These are phyloP conservation scores for Leccinum sublutescens DNA, from an alignment of 768 basidiomycete species.

Conservation along the genomic window DNA sequence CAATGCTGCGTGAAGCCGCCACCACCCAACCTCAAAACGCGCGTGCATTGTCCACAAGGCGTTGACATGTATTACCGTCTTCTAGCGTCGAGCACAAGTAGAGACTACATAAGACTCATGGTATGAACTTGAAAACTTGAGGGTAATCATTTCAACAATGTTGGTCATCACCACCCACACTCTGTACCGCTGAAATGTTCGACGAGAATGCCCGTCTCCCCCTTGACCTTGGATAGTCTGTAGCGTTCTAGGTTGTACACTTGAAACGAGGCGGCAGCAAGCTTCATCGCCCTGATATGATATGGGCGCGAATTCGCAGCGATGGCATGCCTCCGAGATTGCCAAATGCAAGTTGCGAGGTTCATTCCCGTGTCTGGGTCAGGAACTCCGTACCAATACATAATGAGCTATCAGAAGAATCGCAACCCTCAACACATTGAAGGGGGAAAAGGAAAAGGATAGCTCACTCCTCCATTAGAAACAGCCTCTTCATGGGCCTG, in stretches of 20 bases:
- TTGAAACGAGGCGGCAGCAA: slow-evolving; percentile 77
- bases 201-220: slow-evolving; percentile 55
- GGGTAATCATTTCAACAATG: no score
- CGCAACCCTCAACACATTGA: slow-evolving; percentile 2
- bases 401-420: slow-evolving; percentile 52
- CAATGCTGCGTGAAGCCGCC: no score
- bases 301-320: slow-evolving; percentile 77
- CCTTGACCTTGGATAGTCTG: slow-evolving; percentile 62
- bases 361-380: slow-evolving; percentile 75
- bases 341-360: slow-evolving; percentile 96
- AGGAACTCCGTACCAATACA: slow-evolving; percentile 95
- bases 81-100: no score
- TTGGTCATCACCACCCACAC: slow-evolving; percentile 59
- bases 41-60: no score
- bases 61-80: no score
- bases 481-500: slow-evolving; percentile 93
- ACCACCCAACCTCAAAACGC: no score
- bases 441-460: neutral
- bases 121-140: no score
- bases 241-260: slow-evolving; percentile 77
- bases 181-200: slow-evolving; percentile 61
- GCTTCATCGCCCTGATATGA: slow-evolving; percentile 79
- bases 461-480: slow-evolving; percentile 74
- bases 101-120: no score
- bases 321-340: slow-evolving; percentile 79